Evolutionary conservation across 2,329 filamentous ascomycete species (phyloP), one percentile per base, ranked within the genome.

Genomic region (Arthrobotrys megalospora): DNA sequence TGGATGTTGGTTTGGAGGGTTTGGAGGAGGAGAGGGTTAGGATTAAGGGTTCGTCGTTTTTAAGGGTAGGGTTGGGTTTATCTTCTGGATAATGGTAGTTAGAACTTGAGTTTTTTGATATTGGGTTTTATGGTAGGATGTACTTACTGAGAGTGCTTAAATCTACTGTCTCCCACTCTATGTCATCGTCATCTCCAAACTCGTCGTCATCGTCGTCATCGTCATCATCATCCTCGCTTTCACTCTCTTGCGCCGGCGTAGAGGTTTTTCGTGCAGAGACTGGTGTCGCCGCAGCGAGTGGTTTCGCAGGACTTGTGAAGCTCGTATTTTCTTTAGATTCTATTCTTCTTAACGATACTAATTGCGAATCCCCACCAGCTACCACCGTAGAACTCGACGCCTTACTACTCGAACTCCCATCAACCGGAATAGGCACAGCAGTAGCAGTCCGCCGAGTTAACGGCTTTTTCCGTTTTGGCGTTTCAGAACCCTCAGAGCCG

Each of bases 131-230:
- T 85, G 80, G 80, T 63, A 64, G 16, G 19, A 4, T 2, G 62
- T 75, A 75, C 81, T 77, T 81, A 79, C 81, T 63, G 76, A 83
- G 65, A 76, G 84, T 82, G n/a, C 85, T 83, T 16, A 88, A 82
- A 68, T 87, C 86, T 53, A 90, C 86, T 80, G 90, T 89, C 83
- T 92, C 90, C 87, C 90, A 92, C 55, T 90, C 89, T 76, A 88
- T 84, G 65, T 90, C 89, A 65, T 86, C 87, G 34, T 87, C 87
- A 10, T 85, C 85, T 28, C 82, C 79, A 19, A 83, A 81, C 69
- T 84, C 83, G 66, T 83, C 83, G 38, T 83, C 82, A 48, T 82
- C 24, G 24, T 28, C 24, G 24, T 28, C 79, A 11, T 72, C 65
- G 21, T 66, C 48, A 19, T 72, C 58, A 16, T 58, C 41, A 14